phyloP scores from a whole-genome alignment of 2,329 filamentous ascomycete species.

The Fusarium gaditjirri region DNA sequence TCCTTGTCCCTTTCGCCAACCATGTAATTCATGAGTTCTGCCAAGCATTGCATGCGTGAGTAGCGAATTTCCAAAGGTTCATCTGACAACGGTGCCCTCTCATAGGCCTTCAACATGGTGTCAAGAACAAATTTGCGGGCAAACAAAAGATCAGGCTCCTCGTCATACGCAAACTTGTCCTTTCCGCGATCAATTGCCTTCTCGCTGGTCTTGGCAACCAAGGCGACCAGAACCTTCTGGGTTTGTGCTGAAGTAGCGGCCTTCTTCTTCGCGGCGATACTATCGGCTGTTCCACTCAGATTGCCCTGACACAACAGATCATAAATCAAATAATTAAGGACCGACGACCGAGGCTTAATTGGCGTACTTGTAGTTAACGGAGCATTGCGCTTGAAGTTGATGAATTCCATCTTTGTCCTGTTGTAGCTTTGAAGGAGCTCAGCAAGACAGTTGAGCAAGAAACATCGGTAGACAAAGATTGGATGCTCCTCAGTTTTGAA shows the following conservation, averaged over 20 bases:
- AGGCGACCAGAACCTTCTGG: conserved; percentile 83
- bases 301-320: conserved; percentile 74
- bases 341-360: conserved; percentile 90
- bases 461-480: conserved; percentile 96
- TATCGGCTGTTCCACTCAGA: conserved; percentile 76
- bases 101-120: conserved; percentile 90
- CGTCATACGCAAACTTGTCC: conserved; percentile 73
- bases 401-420: conserved; percentile 96
- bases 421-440: conserved; percentile 94
- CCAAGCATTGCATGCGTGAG: conserved; percentile 84
- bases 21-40: conserved; percentile 93
- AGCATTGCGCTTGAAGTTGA: conserved; percentile 96
- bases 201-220: conserved; percentile 90
- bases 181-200: conserved; percentile 67
- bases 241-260: conserved; percentile 86
- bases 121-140: conserved; percentile 96
- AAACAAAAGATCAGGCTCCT: conserved; percentile 86
- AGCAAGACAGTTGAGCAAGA: conserved; percentile 89
- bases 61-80: conserved; percentile 89
- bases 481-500: conserved; percentile 96
- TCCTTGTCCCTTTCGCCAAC: conserved; percentile 81
- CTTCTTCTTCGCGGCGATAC: conserved; percentile 83
- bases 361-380: conserved; percentile 86
- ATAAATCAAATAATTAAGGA: conserved; percentile 92
- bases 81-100: conserved; percentile 81